These are phyloP conservation scores for Paraconiothyrium sp. DNA, from an alignment of 2,329 filamentous ascomycete genomes.

Conservation along the genomic window DNA sequence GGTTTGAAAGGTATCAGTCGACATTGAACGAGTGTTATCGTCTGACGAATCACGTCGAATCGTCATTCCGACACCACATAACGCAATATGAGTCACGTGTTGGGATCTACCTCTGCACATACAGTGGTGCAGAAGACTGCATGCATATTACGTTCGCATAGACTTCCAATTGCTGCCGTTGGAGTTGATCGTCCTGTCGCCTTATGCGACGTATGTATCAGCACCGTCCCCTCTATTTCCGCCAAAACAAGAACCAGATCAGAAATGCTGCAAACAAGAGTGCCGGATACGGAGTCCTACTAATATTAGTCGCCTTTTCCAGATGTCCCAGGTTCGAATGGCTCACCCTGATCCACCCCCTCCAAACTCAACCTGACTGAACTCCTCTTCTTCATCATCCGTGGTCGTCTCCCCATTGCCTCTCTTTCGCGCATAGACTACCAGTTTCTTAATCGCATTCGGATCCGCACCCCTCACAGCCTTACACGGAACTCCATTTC, in stretches of 20 bases:
- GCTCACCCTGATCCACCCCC: constrained; percentile 13
- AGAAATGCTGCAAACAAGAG: constrained; percentile 8
- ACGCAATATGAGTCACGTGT: constrained; percentile 9
- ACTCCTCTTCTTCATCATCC: constrained; percentile 14
- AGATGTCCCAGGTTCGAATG: background rate
- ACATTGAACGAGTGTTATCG: background rate
- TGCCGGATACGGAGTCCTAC: constrained; percentile 1
- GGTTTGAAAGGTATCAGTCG: background rate
- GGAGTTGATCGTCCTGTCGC: background rate
- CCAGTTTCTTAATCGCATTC: constrained; percentile 12
- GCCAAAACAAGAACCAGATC: constrained; percentile 9
- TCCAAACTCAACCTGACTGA: constrained; percentile 10
- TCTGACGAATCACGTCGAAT: constrained; percentile 9
- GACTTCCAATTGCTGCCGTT: background rate
- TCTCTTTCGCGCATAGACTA: constrained; percentile 18
- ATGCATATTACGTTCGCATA: background rate
- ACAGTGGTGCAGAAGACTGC: background rate
- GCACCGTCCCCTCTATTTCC: background rate
- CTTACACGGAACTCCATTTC: constrained; percentile 24
- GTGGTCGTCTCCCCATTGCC: constrained; percentile 7
- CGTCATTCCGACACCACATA: constrained; percentile 6
- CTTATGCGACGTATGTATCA: background rate
- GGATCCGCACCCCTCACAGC: constrained; percentile 27
- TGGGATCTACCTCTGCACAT: background rate
- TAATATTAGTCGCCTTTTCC: background rate